phyloP scores from a whole-genome alignment of 345 rosid species.

The Draba incana region DNA sequence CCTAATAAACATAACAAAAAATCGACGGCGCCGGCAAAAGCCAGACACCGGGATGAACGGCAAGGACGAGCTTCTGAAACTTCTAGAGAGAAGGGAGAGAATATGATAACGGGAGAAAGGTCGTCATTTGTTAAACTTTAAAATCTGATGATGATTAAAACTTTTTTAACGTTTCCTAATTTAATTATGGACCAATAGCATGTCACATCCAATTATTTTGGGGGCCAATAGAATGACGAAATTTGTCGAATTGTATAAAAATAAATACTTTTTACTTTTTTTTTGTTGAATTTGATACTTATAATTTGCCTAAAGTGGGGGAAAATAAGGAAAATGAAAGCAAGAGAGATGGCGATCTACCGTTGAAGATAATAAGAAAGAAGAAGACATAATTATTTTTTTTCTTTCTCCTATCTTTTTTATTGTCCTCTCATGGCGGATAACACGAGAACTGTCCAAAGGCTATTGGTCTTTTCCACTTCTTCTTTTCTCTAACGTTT shows the following conservation, averaged over 20 bases:
- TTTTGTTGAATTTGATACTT: background rate
- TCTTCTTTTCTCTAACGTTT: conserved; percentile 26
- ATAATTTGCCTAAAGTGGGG: conserved; percentile 9
- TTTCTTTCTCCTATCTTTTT: background rate
- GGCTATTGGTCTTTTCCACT: conserved; percentile 24
- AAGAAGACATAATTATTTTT: conserved; percentile 8
- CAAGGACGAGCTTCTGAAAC: too few species aligned
- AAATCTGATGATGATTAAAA: too few species aligned
- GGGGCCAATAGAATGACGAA: conserved; percentile 12
- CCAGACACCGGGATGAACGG: too few species aligned
- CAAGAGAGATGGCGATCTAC: conserved; percentile 43
- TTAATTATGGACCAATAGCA: conserved; percentile 10
- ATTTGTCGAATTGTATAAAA: conserved; percentile 21
- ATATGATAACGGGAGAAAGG: too few species aligned
- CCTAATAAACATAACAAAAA: too few species aligned
- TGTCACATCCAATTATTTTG: conserved; percentile 18
- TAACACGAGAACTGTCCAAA: conserved; percentile 37
- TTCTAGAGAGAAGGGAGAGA: too few species aligned
- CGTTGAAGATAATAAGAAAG: conserved; percentile 44
- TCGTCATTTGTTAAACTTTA: background rate
- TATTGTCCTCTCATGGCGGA: conserved; percentile 47
- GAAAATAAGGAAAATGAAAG: conserved; percentile 29
- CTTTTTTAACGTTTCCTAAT: background rate
- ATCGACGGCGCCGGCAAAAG: too few species aligned
- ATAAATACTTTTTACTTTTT: too few species aligned